Base-by-base conservation (phyloP, 805 yeast species). In the Metschnikowia aberdeeniae region DNA sequence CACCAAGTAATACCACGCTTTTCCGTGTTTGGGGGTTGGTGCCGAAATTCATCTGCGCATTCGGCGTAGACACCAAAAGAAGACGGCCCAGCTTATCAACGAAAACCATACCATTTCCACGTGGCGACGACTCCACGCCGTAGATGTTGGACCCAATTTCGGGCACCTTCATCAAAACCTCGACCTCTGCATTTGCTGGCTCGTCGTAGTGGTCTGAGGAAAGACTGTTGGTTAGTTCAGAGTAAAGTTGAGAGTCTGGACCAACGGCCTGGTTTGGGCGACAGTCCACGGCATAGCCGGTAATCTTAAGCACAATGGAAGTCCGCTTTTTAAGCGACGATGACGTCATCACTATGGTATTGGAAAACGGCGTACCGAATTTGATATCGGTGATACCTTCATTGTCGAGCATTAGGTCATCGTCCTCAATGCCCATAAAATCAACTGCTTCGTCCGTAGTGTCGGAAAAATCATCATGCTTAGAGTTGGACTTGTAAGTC, bases 301-400 rank as follows among this genome's bases (percentile, higher is more conserved):
- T 65, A 8, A 71, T 53, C 28, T 63, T 49, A 3, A 70, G 49
- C 29, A 69, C 61, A 12, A 67, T 46, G 1, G 70, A 61, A 0
- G 70, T 67, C 20, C 67, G 48, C 36, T 53, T 53, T 28, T 64
- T 64, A 39, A 70, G 57, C 8, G 73, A 64, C 34, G 73, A 67
- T 14, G 69, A 63, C 0, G 75, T 59, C n/a, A 70, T 43, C 6
- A 70, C 48, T 6, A 71, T 50, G 7, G 72, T 62, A 49, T 70
- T 70, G 20, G 74, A 59, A 42, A 40, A 49, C 6, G 60, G 55
- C 11, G 57, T 51, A 2, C 75, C 74, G 60, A 89, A 85, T 45
- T 77, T 76, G 6, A 87, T 66, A 50, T 82, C 86, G 0, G 98
- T 92, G 32, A 92, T 87, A 2, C 97, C 97, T 60, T 90, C 97